phyloP scores from a whole-genome alignment of 1,284 basidiomycete species.

The Lignosus rhinocerotis region DNA sequence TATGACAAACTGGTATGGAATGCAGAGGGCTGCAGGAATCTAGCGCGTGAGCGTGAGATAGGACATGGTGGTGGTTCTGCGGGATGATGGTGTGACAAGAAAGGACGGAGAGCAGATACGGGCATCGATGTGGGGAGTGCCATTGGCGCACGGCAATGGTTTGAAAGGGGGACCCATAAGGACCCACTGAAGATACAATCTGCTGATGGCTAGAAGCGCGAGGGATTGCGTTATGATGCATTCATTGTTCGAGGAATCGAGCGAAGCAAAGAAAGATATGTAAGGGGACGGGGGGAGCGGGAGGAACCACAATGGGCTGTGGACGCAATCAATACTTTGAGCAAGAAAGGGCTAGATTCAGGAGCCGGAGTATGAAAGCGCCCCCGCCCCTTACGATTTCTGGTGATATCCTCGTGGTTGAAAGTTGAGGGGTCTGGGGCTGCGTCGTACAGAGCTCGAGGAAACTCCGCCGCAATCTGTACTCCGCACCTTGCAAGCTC shows the following conservation, averaged over 20 bases:
- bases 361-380: conserved; percentile 20
- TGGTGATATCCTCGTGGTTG: conserved; percentile 22
- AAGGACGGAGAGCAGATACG: neutral
- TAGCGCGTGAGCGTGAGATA: no score
- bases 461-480: conserved; percentile 30
- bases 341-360: conserved; percentile 20
- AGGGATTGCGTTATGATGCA: neutral
- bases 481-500: conserved; percentile 26
- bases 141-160: conserved; percentile 2
- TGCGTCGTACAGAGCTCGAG: conserved; percentile 8
- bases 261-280: neutral
- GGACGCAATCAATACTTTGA: conserved; percentile 15
- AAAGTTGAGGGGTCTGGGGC: conserved; percentile 6
- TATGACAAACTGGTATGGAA: neutral
- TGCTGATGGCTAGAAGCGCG: no score
- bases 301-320: conserved; percentile 12
- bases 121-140: neutral
- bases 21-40: no score
- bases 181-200: conserved; percentile 20
- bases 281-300: neutral
- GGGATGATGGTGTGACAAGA: neutral
- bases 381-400: conserved; percentile 17
- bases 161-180: conserved; percentile 22
- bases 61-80: no score
- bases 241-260: neutral